Evolutionary conservation across 73 alveolate genomes (phyloP).

Genomic region (Tetrahymena thermophila): DNA sequence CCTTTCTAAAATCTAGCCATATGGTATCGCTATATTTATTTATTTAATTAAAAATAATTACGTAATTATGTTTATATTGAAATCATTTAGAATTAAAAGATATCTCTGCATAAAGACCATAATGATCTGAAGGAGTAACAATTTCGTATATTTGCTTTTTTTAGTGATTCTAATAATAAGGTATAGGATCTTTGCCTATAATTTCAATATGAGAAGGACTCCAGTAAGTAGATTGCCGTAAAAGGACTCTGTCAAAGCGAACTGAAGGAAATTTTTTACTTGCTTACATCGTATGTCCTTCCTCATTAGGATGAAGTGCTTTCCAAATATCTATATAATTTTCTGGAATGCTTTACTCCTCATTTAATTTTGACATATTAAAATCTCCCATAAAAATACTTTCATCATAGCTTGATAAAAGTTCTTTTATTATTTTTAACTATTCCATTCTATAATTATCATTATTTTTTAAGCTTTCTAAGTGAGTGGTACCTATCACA

Average conservation of each 20-base stretch:
- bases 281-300: slow-evolving; percentile 14
- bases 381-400: slow-evolving; percentile 51
- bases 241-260: slow-evolving; percentile 27
- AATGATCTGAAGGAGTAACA: neutral
- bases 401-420: neutral
- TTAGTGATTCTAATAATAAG: neutral
- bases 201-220: neutral
- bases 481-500: slow-evolving; percentile 37
- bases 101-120: neutral
- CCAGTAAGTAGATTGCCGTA: neutral
- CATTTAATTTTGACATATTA: slow-evolving; percentile 20
- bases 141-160: neutral
- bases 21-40: no score
- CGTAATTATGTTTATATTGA: neutral
- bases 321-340: neutral
- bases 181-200: neutral
- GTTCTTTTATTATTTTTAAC: neutral
- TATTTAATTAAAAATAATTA: no score
- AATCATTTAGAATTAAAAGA: neutral
- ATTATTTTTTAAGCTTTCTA: slow-evolving; percentile 31
- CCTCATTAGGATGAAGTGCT: neutral
- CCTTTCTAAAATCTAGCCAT: no score
- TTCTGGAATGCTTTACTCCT: neutral
- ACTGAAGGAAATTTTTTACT: neutral
- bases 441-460: slow-evolving; percentile 14